A percentile compares a stretch with the other conserved stretches of the same genome.
Conservation (phyloP, 768 basidiomycete genomes). For the Lactarius pseudohatsudake region DNA sequence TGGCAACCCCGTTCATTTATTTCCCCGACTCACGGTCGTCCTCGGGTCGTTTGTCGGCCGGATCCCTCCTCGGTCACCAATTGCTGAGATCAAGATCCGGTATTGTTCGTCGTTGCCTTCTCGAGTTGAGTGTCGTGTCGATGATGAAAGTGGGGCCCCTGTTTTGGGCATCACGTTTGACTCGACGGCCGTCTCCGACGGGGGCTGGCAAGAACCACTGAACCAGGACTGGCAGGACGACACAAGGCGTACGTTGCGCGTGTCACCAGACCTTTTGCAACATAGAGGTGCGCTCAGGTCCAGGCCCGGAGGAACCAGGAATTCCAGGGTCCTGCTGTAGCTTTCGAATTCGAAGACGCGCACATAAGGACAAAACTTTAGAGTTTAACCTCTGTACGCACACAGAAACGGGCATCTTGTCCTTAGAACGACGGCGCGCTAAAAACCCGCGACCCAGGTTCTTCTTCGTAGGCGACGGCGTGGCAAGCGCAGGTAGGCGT, state of each 20-base stretch:
- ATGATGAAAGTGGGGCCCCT: not conserved
- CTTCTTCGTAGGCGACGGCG: not conserved
- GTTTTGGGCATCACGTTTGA: not conserved
- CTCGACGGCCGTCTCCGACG: conserved; percentile 1
- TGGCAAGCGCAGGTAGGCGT: not conserved
- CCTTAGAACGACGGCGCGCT: not conserved
- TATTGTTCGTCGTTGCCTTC: not conserved
- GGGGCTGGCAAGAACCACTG: not conserved
- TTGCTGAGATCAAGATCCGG: not conserved
- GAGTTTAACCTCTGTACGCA: conserved; percentile 20
- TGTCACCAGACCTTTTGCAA: conserved; percentile 5
- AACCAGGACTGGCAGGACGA: not conserved
- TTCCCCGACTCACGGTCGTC: not conserved
- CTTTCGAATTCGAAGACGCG: not conserved
- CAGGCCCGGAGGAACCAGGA: not conserved
- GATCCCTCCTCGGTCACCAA: not conserved
- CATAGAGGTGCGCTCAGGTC: not conserved
- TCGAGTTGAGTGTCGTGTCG: too few relatives aligned
- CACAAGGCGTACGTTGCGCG: not conserved
- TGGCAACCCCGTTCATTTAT: not conserved
- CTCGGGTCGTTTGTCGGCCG: not conserved
- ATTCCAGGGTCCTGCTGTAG: not conserved
- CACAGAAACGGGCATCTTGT: not conserved
- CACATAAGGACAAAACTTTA: not conserved
- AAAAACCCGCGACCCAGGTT: conserved; percentile 3